Base-by-base conservation (phyloP, 805 yeast genomes). In the Schwanniomyces pseudopolymorphus region DNA sequence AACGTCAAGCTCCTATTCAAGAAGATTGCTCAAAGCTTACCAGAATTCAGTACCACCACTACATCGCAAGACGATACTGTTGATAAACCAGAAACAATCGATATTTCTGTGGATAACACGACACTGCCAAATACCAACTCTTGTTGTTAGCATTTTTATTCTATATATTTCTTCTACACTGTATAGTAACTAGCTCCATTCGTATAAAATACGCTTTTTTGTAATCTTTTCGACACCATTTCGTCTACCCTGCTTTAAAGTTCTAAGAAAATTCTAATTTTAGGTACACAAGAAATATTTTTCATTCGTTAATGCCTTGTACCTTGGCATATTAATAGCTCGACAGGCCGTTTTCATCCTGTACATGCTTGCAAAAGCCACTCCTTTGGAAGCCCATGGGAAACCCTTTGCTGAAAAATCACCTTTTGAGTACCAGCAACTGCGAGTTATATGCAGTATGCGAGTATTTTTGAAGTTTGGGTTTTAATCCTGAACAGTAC, bases 1-100 rank as follows among this genome's bases (percentile, higher is more conserved):
- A 94, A 94, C 57, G 97, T 94, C 46, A 92, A 92, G 69, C 79
- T 82, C 45, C 71, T 94, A 52, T 92, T 94, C 71, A 89, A 90
- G 61, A 87, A 86, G 61, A 87, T 92, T 51, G 99, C 98, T 11
- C 87, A 87, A 61, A 81, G 88, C 47, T 77, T 94, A 49, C 98
- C 98, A 1, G 97, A 91, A 45, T 83, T 89, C 43, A 62, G 60
- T 25, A 56, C 55, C n/a, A 49, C 55, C 19, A 24, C 37, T 11
- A 36, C 43, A 20, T 31, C 40, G 14, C 44, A 41, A 22, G 44
- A 51, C n/a, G 46, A 47, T 9, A 47, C 50, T 47, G 53, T 47
- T 33, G 54, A 54, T 17, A 56, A 53, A 21, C 67, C 68, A 13
- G 75, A 70, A 49, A 69, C 74, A 11, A 62, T 72, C 19, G 73